phyloP scores from a whole-genome alignment of 208 protist genomes.

The Trypanosoma caninum region DNA sequence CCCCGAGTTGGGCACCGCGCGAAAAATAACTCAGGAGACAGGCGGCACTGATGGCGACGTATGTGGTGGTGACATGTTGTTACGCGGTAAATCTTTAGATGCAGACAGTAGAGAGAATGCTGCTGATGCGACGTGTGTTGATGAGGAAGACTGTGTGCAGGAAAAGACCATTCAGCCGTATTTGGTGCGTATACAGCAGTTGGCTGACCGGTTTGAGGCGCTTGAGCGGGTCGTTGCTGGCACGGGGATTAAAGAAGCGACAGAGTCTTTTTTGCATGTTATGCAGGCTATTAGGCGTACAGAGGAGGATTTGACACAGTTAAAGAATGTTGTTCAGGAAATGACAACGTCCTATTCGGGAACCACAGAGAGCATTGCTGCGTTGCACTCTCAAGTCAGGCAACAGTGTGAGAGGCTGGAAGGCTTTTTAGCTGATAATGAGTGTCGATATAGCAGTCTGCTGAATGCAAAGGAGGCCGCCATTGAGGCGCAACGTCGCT shows the following conservation, averaged over 20 bases:
- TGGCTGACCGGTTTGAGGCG: background rate
- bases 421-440: background rate
- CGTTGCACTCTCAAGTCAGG: conserved; percentile 19
- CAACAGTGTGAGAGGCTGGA: background rate
- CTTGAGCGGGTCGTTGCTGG: background rate
- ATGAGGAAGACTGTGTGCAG: background rate
- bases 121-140: background rate
- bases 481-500: conserved; percentile 24
- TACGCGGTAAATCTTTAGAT: background rate
- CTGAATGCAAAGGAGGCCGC: conserved; percentile 23
- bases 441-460: background rate
- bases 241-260: background rate
- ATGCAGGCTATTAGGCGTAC: background rate
- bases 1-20: background rate
- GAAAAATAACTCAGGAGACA: background rate
- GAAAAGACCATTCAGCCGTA: conserved; percentile 8
- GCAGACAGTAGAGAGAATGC: background rate
- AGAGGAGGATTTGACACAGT: background rate
- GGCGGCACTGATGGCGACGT: background rate
- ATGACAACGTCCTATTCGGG: conserved; percentile 1
- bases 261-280: background rate
- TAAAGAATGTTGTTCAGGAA: conserved; percentile 12
- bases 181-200: conserved; percentile 1
- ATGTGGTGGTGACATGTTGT: background rate
- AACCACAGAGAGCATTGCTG: conserved; percentile 16